These are phyloP conservation scores for Closterium sp. DNA, from an alignment of 139 green algal species.

Conservation along the genomic window DNA sequence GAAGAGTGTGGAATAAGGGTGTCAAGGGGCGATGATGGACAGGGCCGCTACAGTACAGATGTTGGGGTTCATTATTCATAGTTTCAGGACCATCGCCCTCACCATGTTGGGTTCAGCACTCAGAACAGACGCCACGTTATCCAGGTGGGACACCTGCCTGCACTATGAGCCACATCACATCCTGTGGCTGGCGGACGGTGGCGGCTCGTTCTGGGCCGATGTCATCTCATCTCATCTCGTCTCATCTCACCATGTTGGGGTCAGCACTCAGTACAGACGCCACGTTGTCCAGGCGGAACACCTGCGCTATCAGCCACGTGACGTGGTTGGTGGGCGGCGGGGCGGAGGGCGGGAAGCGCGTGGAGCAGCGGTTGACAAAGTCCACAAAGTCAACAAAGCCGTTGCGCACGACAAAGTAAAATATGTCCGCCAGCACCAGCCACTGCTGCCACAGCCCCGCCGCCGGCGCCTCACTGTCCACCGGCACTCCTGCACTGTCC, in stretches of 20 bases:
- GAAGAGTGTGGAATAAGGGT: neutral
- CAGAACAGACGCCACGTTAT: too few relatives aligned
- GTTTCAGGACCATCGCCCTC: too few relatives aligned
- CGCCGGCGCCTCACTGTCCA: neutral
- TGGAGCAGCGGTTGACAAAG: constrained; percentile 6
- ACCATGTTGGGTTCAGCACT: too few relatives aligned
- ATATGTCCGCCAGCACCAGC: constrained; percentile 18
- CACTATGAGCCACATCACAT: too few relatives aligned
- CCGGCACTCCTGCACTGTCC: neutral
- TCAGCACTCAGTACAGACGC: neutral
- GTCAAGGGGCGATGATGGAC: too few relatives aligned
- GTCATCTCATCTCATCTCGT: neutral
- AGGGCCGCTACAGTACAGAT: too few relatives aligned
- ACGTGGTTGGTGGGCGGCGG: constrained; percentile 9
- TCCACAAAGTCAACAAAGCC: constrained; percentile 35
- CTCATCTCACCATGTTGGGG: constrained; percentile 5
- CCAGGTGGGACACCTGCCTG: too few relatives aligned
- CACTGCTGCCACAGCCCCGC: constrained; percentile 36
- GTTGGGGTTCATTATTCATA: too few relatives aligned
- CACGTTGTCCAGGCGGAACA: constrained; percentile 17
- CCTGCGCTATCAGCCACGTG: constrained; percentile 29
- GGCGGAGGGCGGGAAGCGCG: neutral
- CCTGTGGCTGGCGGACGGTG: too few relatives aligned
- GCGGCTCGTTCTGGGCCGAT: too few relatives aligned
- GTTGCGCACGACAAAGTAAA: constrained; percentile 28